These are phyloP conservation scores for Psilocybe tampanensis DNA, from an alignment of 768 basidiomycete species.

Conservation along the genomic window DNA sequence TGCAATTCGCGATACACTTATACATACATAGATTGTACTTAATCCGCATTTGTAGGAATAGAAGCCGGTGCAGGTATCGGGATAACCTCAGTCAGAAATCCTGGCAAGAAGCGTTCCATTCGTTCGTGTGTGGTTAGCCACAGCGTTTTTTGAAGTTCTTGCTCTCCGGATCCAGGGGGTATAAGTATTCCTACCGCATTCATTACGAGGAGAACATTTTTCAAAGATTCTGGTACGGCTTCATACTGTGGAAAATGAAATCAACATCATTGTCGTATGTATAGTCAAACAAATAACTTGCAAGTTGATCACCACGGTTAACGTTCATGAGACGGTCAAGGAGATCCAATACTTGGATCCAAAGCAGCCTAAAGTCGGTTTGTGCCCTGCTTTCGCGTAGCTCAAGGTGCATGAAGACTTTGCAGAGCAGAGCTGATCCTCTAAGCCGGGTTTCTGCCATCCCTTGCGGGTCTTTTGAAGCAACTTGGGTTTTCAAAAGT, in stretches of 20 bases:
- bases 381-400: slow-evolving; percentile 64
- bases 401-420: slow-evolving; percentile 93
- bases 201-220: slow-evolving; percentile 97
- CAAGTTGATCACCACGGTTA: slow-evolving; percentile 85
- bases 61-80: slow-evolving; percentile 31
- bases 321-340: slow-evolving; percentile 88
- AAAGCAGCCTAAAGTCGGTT: slow-evolving; percentile 71
- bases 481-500: slow-evolving; percentile 81
- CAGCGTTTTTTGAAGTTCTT: slow-evolving; percentile 65
- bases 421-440: slow-evolving; percentile 89
- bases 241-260: slow-evolving; percentile 63
- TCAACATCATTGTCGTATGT: neutral
- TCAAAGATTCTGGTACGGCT: slow-evolving; percentile 93
- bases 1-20: neutral
- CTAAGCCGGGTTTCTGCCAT: slow-evolving; percentile 91
- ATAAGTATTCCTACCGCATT: slow-evolving; percentile 84
- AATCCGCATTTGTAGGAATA: slow-evolving; percentile 14
- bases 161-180: slow-evolving; percentile 55
- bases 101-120: slow-evolving; percentile 90
- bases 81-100: slow-evolving; percentile 79
- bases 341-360: slow-evolving; percentile 88
- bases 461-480: slow-evolving; percentile 77
- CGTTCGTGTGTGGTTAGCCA: slow-evolving; percentile 88
- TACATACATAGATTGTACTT: slow-evolving; percentile 1
- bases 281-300: slow-evolving; percentile 39